Base-by-base conservation (phyloP, 2,329 filamentous ascomycete genomes). In the Harringtonia aguacate region DNA sequence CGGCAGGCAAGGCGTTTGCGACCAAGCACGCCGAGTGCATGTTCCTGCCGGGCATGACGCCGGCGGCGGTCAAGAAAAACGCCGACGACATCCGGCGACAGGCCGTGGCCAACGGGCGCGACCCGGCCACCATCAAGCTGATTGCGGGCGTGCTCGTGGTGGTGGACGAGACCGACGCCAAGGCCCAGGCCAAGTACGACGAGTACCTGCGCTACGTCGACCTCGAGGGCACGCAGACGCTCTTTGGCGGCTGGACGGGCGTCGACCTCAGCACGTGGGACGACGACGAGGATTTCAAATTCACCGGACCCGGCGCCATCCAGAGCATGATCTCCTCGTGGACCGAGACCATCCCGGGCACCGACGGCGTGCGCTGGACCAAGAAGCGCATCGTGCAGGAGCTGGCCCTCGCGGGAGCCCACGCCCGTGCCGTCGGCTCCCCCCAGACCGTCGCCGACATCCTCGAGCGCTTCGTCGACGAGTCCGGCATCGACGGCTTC, bases 401-500 rank as follows among this genome's bases (percentile, higher is more conserved):
- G 27, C 52, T 53, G 39, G 50, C 50, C 42, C 43, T 55, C 30
- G 50, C 52, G 37, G 52, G 52, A 9, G 36, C 50, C 13, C 46
- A 49, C n/a, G 46, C 48, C 17, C 42, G 44, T 29, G 36, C 79
- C 3, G 75, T 86, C 0, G 82, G 83, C 0, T 84, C 79, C 0
- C 64, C 81, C 0, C 58, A 68, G 17, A 73, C 77, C 49, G 79
- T 86, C 2, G 82, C 79, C 0, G 81, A 86, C 55, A 69, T 73
- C 29, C 66, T 87, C 46, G 77, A 86, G 59, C 61, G 66, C 1
- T 86, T 81, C 80, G 66, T 86, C 0, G 55, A 65, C 8, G 81
- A 84, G 56, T 79, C 78, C 0, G 81, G 84, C 51, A 73, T 86
- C 1, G 82, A 86, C 55, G 82, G 82, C 0, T 87, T 87, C 61